Evolutionary conservation across 169 alveolate species (phyloP).

Genomic region (Plasmodium vinckei): DNA sequence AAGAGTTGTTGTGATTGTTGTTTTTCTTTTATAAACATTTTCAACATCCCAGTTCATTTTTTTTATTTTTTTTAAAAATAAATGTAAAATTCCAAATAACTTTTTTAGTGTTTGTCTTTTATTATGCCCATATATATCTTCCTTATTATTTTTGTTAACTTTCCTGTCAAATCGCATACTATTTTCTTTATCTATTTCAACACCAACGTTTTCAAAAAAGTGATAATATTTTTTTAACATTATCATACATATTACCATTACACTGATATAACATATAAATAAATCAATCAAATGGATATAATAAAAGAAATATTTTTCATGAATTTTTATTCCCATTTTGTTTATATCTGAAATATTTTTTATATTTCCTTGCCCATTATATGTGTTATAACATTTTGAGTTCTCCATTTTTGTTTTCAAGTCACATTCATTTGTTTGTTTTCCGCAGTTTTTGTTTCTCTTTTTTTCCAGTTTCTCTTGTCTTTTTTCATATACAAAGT

Average conservation of each 20-base stretch:
- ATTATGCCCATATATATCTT: not conserved
- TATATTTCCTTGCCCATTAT: not conserved
- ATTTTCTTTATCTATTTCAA: constrained; percentile 8
- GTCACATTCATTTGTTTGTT: not conserved
- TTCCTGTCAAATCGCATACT: not conserved
- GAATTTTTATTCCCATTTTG: constrained; percentile 3
- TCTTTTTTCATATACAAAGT: constrained; percentile 16
- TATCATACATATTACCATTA: constrained; percentile 26
- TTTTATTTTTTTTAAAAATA: constrained; percentile 48
- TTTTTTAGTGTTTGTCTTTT: constrained; percentile 22
- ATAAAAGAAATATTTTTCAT: constrained; percentile 26
- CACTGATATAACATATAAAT: constrained; percentile 47
- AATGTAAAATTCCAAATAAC: constrained; percentile 9
- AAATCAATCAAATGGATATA: constrained; percentile 46
- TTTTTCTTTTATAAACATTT: constrained; percentile 28
- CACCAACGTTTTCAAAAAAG: constrained; percentile 17
- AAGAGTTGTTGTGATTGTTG: not conserved
- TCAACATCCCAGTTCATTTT: constrained; percentile 53
- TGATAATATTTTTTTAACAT: constrained; percentile 28
- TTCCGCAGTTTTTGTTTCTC: not conserved
- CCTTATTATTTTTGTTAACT: not conserved
- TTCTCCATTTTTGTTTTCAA: too few species aligned
- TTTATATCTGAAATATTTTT: constrained; percentile 6
- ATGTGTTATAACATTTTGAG: too few species aligned
- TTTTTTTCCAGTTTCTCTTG: not conserved